phyloP scores from a whole-genome alignment of 2,329 filamentous ascomycete genomes.

The Penicillium vulpinum region DNA sequence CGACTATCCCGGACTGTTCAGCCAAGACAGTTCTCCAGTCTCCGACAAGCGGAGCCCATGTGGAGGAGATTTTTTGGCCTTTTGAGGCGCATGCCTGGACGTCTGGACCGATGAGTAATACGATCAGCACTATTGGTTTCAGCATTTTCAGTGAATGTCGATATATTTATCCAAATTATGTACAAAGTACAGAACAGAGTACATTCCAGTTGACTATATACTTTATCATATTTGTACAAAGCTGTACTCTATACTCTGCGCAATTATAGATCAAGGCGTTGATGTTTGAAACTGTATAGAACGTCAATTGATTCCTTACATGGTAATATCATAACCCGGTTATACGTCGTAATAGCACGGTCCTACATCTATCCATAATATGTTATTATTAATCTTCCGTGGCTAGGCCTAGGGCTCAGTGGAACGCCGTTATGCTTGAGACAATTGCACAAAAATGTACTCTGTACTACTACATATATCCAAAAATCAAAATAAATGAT shows the following conservation, averaged over 20 bases:
- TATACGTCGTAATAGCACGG: conserved; percentile 1
- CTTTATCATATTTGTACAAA: too few relatives aligned
- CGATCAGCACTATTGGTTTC: neutral
- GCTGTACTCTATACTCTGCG: neutral
- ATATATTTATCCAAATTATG: neutral
- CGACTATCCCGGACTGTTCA: conserved; percentile 5
- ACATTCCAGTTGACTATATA: too few relatives aligned
- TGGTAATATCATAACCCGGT: neutral
- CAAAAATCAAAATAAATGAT: too few relatives aligned
- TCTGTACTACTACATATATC: too few relatives aligned
- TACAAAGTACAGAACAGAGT: too few relatives aligned
- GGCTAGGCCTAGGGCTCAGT: too few relatives aligned
- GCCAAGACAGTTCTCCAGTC: conserved; percentile 3
- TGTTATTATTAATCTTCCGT: neutral
- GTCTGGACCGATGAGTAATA: conserved; percentile 3
- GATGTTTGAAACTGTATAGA: neutral
- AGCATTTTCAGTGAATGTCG: neutral
- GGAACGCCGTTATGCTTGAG: neutral
- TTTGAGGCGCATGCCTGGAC: neutral
- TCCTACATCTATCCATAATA: too few relatives aligned
- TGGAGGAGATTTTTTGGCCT: neutral
- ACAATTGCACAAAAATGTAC: too few relatives aligned
- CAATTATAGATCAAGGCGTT: neutral
- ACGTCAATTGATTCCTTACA: neutral
- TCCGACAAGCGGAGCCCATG: conserved; percentile 7